phyloP scores from a whole-genome alignment of 768 basidiomycete genomes.

The Phlebiopsis flavidoalba region DNA sequence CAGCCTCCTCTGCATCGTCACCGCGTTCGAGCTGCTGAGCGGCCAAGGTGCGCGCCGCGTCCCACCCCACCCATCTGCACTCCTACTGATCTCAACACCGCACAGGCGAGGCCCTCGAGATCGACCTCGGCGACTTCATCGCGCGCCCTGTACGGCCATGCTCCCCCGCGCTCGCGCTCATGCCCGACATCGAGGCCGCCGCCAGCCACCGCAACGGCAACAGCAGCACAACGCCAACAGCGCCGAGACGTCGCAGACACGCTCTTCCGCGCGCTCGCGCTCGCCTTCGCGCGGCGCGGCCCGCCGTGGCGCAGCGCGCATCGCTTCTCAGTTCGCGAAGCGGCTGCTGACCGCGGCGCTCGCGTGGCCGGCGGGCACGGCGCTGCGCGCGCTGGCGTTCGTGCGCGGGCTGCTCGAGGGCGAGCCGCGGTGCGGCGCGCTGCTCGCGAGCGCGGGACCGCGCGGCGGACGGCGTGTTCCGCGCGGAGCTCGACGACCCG shows the following conservation, averaged over 20 bases:
- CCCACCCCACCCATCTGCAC: not conserved
- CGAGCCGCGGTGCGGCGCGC: slow-evolving; percentile 75
- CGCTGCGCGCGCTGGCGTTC: slow-evolving; percentile 68
- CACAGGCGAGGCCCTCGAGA: slow-evolving; percentile 92
- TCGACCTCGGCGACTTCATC: slow-evolving; percentile 90
- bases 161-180: slow-evolving; percentile 67
- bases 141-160: slow-evolving; percentile 73
- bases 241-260: slow-evolving; percentile 42
- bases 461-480: slow-evolving; percentile 78
- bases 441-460: slow-evolving; percentile 88
- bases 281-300: slow-evolving; percentile 75
- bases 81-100: not conserved
- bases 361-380: slow-evolving; percentile 69
- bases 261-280: slow-evolving; percentile 80
- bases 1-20: slow-evolving; percentile 81
- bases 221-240: slow-evolving; percentile 33
- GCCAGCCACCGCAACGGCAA: slow-evolving; percentile 19
- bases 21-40: slow-evolving; percentile 94
- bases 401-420: slow-evolving; percentile 66
- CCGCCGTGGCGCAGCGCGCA: slow-evolving; percentile 75
- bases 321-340: slow-evolving; percentile 95
- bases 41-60: slow-evolving; percentile 69
- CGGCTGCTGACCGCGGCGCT: slow-evolving; percentile 79
- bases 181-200: slow-evolving; percentile 58
- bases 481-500: slow-evolving; percentile 84